Conservation (phyloP, 192 early-diverging fungal genomes). For the Umbelopsis vinacea region DNA sequence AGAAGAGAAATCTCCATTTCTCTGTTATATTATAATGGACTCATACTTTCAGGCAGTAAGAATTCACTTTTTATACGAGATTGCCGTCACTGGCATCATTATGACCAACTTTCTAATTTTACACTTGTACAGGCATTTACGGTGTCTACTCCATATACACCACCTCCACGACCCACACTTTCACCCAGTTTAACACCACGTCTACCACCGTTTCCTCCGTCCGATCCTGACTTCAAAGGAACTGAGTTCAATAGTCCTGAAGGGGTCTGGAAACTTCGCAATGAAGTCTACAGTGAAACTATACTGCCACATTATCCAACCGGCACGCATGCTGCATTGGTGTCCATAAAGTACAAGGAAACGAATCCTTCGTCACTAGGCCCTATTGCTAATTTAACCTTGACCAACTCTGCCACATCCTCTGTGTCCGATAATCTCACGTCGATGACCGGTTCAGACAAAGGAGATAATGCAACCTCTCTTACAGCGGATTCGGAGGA, state of each 20-base stretch:
- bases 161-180: background rate
- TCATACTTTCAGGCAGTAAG: slow-evolving; percentile 19
- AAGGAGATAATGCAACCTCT: slow-evolving; percentile 9
- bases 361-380: slow-evolving; percentile 19
- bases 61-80: background rate
- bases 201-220: slow-evolving; percentile 5
- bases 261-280: slow-evolving; percentile 19
- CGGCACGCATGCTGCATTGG: slow-evolving; percentile 53
- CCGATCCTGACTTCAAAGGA: slow-evolving; percentile 12
- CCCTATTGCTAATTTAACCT: background rate
- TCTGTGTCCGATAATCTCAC: slow-evolving; percentile 16
- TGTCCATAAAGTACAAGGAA: slow-evolving; percentile 65
- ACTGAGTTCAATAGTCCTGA: slow-evolving; percentile 9
- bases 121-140: background rate
- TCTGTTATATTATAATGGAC: slow-evolving; percentile 9
- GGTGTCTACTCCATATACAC: background rate
- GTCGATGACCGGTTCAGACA: slow-evolving; percentile 10
- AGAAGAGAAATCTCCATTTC: slow-evolving; percentile 19
- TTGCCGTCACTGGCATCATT: background rate
- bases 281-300: slow-evolving; percentile 19
- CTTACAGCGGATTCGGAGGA: slow-evolving; percentile 13
- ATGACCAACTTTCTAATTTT: background rate
- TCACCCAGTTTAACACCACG: slow-evolving; percentile 10
- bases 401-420: slow-evolving; percentile 5
- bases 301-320: slow-evolving; percentile 7